Evolutionary conservation across 257 asterid genomes (phyloP).

Genomic region (Petunia axillaris): DNA sequence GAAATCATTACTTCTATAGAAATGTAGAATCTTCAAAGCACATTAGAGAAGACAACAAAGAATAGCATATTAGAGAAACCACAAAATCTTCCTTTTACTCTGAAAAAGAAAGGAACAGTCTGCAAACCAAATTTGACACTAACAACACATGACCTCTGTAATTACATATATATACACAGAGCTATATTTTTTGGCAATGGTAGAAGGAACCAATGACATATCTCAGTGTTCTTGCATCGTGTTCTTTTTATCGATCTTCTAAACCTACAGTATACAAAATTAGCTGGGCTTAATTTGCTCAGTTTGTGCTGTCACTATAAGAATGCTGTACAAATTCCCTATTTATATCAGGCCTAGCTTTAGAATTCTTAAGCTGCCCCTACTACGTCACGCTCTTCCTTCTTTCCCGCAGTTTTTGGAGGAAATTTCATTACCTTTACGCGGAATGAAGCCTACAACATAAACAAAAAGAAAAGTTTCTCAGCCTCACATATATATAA

Average conservation of each 20-base stretch:
- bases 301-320: constrained; percentile 34
- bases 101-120: no score
- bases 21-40: no score
- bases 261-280: constrained; percentile 37
- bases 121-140: no score
- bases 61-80: no score
- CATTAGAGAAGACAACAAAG: no score
- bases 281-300: constrained; percentile 36
- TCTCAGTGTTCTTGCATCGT: neutral
- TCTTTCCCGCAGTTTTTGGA: constrained; percentile 32
- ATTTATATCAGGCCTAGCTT: neutral
- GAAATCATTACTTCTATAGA: no score
- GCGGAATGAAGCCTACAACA: constrained; percentile 62
- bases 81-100: no score
- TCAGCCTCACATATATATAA: no score
- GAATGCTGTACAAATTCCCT: constrained; percentile 51
- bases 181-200: no score
- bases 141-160: no score
- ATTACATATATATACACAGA: no score
- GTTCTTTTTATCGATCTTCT: constrained; percentile 5
- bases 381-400: constrained; percentile 43
- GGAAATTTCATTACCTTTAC: constrained; percentile 73
- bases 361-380: constrained; percentile 42
- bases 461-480: no score
- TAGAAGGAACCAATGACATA: neutral